Evolutionary conservation across 2,329 filamentous ascomycete genomes (phyloP), one percentile per base, ranked within the genome.

Genomic region (Botrytis sinoallii): DNA sequence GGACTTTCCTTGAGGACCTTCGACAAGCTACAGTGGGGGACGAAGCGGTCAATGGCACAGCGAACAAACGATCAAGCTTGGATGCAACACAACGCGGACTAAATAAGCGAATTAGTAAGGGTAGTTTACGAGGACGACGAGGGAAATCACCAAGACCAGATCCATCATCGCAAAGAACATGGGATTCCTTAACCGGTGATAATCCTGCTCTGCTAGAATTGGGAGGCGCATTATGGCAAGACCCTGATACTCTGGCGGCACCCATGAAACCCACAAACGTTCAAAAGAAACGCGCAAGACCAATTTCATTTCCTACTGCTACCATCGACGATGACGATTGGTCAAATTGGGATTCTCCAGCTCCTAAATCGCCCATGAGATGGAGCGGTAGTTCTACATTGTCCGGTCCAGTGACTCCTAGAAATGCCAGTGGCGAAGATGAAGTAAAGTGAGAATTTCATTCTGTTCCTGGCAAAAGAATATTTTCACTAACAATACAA

Each of bases 1-100:
- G 93, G 90, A 97, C 93, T 1, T 99, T 99, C 83, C 90, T 97
- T 74, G 96, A 98, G 81, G 96, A 99, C 81, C 90, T 99, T 66
- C 89, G 95, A 77, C 96, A 98, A 83, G 97, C 95, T 22, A 97
- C 96, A 0, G 94, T 99, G 10, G 96, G 96, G 38, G 96, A 99
- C 72, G 96, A 99, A 84, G 93, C 91, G 25, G 89, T 94, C 76
- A 90, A 86, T 75, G 91, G 89, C 60, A 71, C 60, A 42, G 75
- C 75, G 35, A 75, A 75, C 20, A 78, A 77, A 55, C 71, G 74
- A 67, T 61, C 75, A 84, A 84, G 48, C 82, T 83, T 75, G 80
- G 83, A 75, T 77, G 74, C 78, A 40, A 57, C 73, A 63, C 66
- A 70, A 77, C 75, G 73, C 48, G 75, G 65, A 2, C 74, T 79